Base-by-base conservation (phyloP, 164 flowering plant species). In the Vitis labrusca region DNA sequence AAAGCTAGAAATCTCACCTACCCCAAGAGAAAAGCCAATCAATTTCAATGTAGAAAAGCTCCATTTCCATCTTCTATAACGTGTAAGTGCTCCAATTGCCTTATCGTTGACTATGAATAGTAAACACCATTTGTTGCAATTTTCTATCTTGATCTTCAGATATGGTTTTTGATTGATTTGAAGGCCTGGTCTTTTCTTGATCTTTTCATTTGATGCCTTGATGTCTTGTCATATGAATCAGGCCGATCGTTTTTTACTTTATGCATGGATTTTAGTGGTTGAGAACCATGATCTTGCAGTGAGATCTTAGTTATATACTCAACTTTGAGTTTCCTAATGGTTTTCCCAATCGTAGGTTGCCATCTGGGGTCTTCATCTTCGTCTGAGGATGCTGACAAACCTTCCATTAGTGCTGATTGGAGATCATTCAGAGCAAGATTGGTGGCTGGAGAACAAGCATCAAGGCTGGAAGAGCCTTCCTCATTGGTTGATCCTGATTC, bases 381-480 rank as follows among this genome's bases (percentile, higher is more conserved):
- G 10, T 64, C 82, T 0, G 77, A 77, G 14, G 86, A 80, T 11
- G 89, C 78, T n/a, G 71, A 51, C 9, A 65, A 56, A 12, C 77
- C 81, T 1, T 10, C 44, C 1, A 16, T 72, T 13, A 70, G 73
- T 32, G 66, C 83, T 1, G 98, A 94, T 55, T 94, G 97, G 97
- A 65, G 97, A 74, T 78, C 94, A 14, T 94, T 92, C 73, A 79
- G 98, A 70, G 97, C 98, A 9, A 86, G 82, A 71, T 73, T 94
- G 15, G 89, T 92, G 0, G 87, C 88, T 4, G 79, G 70, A 51
- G 91, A 91, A 23, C 68, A 65, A 27, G 74, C 80, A 16, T 52
- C 73, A 44, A 72, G 71, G 37, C 63, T 80, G 6, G 74, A 64
- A 9, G 79, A 81, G 30, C 74, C 75, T 0, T 68, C 80, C 9